phyloP scores from a whole-genome alignment of 2,329 filamentous ascomycete species.

The Furcasterigmium furcatum region DNA sequence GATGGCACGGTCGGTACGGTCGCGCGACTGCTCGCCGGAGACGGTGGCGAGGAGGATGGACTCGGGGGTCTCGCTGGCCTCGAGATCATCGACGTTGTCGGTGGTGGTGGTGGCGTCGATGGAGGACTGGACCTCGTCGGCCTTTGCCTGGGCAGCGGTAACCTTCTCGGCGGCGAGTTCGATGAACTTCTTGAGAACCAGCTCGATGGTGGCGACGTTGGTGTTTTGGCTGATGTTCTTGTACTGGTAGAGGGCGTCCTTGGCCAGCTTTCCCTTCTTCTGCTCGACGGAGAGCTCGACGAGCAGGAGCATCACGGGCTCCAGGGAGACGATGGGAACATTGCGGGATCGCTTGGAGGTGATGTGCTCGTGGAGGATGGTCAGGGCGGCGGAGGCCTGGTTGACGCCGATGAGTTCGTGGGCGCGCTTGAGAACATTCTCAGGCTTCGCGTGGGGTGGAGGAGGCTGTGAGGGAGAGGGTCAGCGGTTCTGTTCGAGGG shows the following conservation, averaged over 20 bases:
- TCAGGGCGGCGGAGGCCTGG: slow-evolving; percentile 88
- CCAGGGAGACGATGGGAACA: slow-evolving; percentile 91
- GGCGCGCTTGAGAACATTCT: slow-evolving; percentile 98
- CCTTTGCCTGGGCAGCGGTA: slow-evolving; percentile 90
- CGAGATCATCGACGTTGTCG: slow-evolving; percentile 85
- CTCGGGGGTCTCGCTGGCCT: slow-evolving; percentile 96
- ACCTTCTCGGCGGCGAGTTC: slow-evolving; percentile 96
- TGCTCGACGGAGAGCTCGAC: slow-evolving; percentile 96
- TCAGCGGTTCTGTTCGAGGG: background rate
- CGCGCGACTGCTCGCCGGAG: slow-evolving; percentile 94
- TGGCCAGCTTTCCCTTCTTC: slow-evolving; percentile 96
- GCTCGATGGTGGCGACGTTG: slow-evolving; percentile 95
- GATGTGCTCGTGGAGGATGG: slow-evolving; percentile 97
- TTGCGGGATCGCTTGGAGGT: slow-evolving; percentile 97
- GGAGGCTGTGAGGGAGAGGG: slow-evolving; percentile 64
- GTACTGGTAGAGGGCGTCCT: slow-evolving; percentile 98
- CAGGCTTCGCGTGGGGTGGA: slow-evolving; percentile 93
- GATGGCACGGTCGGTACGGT: slow-evolving; percentile 95
- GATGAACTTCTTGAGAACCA: slow-evolving; percentile 97
- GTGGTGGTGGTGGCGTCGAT: slow-evolving; percentile 73
- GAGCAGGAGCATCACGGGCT: slow-evolving; percentile 97
- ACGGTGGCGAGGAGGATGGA: slow-evolving; percentile 97
- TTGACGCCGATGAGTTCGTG: slow-evolving; percentile 98
- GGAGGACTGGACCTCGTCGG: slow-evolving; percentile 87
- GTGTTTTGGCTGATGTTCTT: slow-evolving; percentile 99